Percentiles rank a stretch among this genome's conserved stretches.
These are phyloP conservation scores for Chlorella variabilis DNA, from an alignment of 163 green algal species.

Conservation along the genomic window DNA sequence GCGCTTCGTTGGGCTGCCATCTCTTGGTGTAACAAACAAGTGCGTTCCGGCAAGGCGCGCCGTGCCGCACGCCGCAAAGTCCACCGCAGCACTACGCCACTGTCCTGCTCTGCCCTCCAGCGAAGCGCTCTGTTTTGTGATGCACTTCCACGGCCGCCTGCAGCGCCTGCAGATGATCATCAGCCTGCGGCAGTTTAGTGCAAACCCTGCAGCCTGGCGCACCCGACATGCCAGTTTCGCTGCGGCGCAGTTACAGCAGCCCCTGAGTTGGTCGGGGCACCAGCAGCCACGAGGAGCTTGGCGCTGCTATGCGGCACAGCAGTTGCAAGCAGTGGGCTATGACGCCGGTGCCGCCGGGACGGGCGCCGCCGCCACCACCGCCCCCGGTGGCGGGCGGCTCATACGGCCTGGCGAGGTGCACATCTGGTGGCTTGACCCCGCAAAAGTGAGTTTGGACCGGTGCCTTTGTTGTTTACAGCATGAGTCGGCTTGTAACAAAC, in stretches of 20 bases:
- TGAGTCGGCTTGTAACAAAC: background rate
- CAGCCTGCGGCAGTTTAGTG: background rate
- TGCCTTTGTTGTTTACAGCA: background rate
- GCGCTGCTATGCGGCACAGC: background rate
- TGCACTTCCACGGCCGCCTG: background rate
- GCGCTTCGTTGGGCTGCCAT: too few species aligned
- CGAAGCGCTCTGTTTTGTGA: too few species aligned
- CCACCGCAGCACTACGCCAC: too few species aligned
- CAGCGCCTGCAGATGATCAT: background rate
- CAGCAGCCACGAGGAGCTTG: background rate
- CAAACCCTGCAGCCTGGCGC: background rate
- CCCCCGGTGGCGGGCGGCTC: background rate
- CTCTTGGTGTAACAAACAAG: too few species aligned
- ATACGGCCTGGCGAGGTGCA: slow-evolving; percentile 56
- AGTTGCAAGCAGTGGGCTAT: background rate
- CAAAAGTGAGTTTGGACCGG: slow-evolving; percentile 16
- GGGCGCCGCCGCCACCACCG: background rate
- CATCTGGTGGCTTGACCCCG: slow-evolving; percentile 59
- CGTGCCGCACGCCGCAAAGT: too few species aligned
- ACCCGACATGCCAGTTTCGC: background rate
- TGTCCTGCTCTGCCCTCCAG: too few species aligned
- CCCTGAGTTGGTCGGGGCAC: background rate
- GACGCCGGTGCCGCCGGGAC: background rate
- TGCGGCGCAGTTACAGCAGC: background rate
- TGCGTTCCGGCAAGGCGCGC: too few species aligned